Evolutionary conservation across 805 yeast genomes (phyloP).

Genomic region (Lipomyces yamadae): DNA sequence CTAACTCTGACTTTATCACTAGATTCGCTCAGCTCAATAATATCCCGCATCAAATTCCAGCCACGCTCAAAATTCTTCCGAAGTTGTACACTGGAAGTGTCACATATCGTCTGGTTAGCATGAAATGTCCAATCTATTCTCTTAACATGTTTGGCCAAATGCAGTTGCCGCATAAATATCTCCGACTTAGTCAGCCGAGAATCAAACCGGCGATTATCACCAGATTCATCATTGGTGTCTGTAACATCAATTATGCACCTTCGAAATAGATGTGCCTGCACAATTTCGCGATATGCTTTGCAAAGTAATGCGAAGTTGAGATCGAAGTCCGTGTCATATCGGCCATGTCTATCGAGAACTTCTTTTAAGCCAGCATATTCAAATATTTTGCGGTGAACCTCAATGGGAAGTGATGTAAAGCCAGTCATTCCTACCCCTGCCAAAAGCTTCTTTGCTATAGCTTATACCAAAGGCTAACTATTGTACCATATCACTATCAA

Average conservation of each 20-base stretch:
- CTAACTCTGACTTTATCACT: neutral
- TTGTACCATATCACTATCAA: neutral
- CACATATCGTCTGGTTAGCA: neutral
- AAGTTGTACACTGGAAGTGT: neutral
- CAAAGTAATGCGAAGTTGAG: constrained; percentile 1
- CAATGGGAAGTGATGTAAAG: neutral
- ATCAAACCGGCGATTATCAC: neutral
- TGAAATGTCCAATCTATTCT: constrained; percentile 3
- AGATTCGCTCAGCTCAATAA: neutral
- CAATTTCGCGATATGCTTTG: constrained; percentile 2
- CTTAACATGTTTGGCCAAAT: constrained; percentile 1
- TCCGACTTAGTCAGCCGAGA: neutral
- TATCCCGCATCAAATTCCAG: constrained; percentile 1
- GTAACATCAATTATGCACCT: neutral
- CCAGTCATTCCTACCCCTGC: neutral
- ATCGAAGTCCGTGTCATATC: neutral
- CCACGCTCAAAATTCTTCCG: neutral
- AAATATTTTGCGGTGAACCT: neutral
- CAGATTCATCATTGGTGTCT: neutral
- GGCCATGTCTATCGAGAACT: neutral
- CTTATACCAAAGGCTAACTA: neutral
- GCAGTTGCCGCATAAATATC: constrained; percentile 1
- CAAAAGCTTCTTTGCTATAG: neutral
- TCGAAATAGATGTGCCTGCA: neutral
- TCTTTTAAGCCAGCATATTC: neutral